Base-by-base conservation (phyloP, 345 rosid genomes). In the Sonneratia caseolaris region DNA sequence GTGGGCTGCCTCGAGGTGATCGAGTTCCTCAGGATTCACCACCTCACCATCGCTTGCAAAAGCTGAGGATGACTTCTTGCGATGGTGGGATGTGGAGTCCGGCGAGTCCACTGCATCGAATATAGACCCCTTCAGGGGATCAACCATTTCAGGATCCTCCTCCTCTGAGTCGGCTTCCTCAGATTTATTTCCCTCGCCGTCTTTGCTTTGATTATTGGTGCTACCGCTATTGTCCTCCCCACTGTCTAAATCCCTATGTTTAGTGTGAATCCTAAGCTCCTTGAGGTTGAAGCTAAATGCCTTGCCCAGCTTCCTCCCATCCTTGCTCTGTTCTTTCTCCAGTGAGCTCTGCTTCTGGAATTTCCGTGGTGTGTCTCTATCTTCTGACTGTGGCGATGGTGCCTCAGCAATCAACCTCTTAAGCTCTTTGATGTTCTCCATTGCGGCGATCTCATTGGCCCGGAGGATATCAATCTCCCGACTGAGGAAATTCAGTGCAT, bases 121-220 rank as follows among this genome's bases (percentile, higher is more conserved):
- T 38, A 89, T 90, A 0, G 99, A 91, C 5, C 99, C 97, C 62
- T 76, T 83, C 10, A 95, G 83, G 0, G 85, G 89, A 67, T 91
- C 86, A 0, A 56, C 71, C 51, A 69, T 67, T 8, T 55, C 76
- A 8, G 80, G 69, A 5, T 72, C 75, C 10, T 61, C 74, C 0
- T 74, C 79, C 7, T 76, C 57, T 37, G 38, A 32, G 55, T 68
- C 37, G 53, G 35, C 7, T n/a, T 68, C 56, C 37, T 68, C 70
- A 7, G 70, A 24, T 12, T 68, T 68, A 9, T 68, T 68, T 14
- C 38, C 37, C 19, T 62, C 66, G 7, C 37, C 18, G 7, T 62
- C 66, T 62, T 62, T 62, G 66, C 37, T 62, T 24, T 15, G 32
- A 7, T 32, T 27, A 12, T 24, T 61, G 35, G 36, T 1, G 10